These are phyloP conservation scores for Crassisporium funariophilum DNA, from an alignment of 768 basidiomycete genomes.

Conservation along the genomic window DNA sequence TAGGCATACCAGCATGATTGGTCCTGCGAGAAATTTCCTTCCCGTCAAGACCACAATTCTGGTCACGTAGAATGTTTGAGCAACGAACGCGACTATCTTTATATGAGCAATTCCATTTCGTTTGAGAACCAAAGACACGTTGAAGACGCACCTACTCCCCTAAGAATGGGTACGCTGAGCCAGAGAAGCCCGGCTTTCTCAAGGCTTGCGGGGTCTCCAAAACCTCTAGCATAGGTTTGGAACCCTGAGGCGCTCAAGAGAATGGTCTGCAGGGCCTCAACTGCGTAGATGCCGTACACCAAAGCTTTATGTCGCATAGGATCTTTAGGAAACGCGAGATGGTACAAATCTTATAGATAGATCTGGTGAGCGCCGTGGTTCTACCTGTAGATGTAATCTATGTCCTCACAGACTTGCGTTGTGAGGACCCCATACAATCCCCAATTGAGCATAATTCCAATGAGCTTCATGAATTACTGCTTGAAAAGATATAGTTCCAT, in stretches of 20 bases:
- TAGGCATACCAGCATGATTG: too few relatives aligned
- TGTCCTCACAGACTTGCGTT: constrained; percentile 27
- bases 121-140: background rate
- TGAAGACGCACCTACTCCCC: constrained; percentile 19
- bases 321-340: constrained; percentile 30
- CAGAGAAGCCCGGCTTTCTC: constrained; percentile 22
- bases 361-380: background rate
- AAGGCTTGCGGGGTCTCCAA: constrained; percentile 24
- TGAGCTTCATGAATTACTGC: constrained; percentile 8
- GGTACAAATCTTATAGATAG: constrained; percentile 25
- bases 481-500: background rate
- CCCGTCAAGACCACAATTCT: too few relatives aligned
- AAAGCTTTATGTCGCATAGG: constrained; percentile 19
- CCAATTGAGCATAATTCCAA: constrained; percentile 22
- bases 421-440: constrained; percentile 19
- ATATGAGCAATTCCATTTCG: background rate
- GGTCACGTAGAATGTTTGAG: constrained; percentile 24
- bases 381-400: background rate
- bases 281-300: constrained; percentile 17
- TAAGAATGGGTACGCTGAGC: constrained; percentile 28
- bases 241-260: constrained; percentile 26
- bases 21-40: too few relatives aligned
- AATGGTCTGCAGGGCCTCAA: constrained; percentile 23
- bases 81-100: constrained; percentile 19
- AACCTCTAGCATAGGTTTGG: constrained; percentile 25